A percentile compares a stretch with the other conserved stretches of the same genome.
Conservation (phyloP, 2,329 filamentous ascomycete species). For the Neurospora sp. region DNA sequence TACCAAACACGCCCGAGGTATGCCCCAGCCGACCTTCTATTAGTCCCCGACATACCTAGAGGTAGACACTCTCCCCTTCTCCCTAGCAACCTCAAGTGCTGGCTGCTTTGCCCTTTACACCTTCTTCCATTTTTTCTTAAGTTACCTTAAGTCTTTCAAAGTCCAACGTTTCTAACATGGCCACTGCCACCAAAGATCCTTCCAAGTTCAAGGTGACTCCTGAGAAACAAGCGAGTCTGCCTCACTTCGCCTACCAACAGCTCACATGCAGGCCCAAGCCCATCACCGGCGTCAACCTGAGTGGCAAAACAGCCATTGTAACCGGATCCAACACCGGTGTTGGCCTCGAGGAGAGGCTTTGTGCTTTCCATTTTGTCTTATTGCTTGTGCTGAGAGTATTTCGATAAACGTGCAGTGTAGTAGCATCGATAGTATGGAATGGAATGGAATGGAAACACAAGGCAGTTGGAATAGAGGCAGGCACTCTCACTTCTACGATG, state of each 20-base stretch:
- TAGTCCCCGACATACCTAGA: not conserved
- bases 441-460: too few relatives aligned
- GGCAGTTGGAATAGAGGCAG: too few relatives aligned
- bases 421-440: too few relatives aligned
- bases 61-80: not conserved
- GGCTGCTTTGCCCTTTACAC: not conserved
- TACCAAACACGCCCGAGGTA: too few relatives aligned
- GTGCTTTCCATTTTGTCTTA: too few relatives aligned
- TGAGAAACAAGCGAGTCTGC: not conserved
- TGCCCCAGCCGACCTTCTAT: not conserved
- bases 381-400: too few relatives aligned
- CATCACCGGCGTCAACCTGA: not conserved
- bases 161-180: not conserved
- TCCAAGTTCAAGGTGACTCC: not conserved
- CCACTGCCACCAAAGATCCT: not conserved
- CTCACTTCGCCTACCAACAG: not conserved
- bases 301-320: conserved; percentile 26
- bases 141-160: not conserved
- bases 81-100: not conserved
- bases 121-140: not conserved
- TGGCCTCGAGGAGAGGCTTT: conserved; percentile 23
- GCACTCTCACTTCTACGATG: too few relatives aligned
- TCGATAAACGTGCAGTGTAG: too few relatives aligned
- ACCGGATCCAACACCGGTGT: conserved; percentile 35
- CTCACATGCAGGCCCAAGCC: not conserved